Base-by-base conservation (phyloP, 2,329 filamentous ascomycete genomes). In the Colletotrichum zoysiae region DNA sequence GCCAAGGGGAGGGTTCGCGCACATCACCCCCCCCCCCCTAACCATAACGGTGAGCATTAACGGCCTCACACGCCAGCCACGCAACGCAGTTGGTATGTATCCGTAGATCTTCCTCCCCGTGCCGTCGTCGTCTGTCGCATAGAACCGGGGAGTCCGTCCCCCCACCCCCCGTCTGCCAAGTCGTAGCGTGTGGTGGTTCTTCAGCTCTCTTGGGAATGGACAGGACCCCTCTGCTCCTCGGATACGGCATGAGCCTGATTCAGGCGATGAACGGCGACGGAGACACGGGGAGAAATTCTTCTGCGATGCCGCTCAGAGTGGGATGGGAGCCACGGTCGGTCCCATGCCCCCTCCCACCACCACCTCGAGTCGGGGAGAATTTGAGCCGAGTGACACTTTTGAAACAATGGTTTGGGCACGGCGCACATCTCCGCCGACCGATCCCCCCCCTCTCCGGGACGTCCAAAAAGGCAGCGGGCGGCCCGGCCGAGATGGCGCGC, bases 401-500 rank as follows among this genome's bases (percentile, higher is more conserved):
- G 50, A 53, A 56, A 38, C 20, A 20, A 38, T 18, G 33, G 53
- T 38, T 56, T 23, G 53, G 53, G 30, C 5, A 56, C 53, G 33
- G 53, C 33, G 53, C 18, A 20, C 53, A 38, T 20, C 33, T 56
- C 33, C 53, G 53, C 33, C 33, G 53, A 53, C 23, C 18, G n/a
- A 33, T 51, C 35, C 40, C 56, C 56, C 33, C 33, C n/a, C 58
- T 6, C 58, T 35, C 64, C 40, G 48, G 40, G 26, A 51, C n/a
- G 56, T 63, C 63, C 20, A 48, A 48, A 55, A 26, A 23, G 8
- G 40, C 42, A 42, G 46, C 33, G 61, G 62, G 50, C 48, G 67
- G 42, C 35, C 63, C 57, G 64, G 64, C 68, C 64, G 56, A 53
- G 67, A 67, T 30, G 53, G 51, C 56, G 50, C 64, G 62, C 64